phyloP scores from a whole-genome alignment of 805 yeast species.

The Yamadazyma paraphyllophila region DNA sequence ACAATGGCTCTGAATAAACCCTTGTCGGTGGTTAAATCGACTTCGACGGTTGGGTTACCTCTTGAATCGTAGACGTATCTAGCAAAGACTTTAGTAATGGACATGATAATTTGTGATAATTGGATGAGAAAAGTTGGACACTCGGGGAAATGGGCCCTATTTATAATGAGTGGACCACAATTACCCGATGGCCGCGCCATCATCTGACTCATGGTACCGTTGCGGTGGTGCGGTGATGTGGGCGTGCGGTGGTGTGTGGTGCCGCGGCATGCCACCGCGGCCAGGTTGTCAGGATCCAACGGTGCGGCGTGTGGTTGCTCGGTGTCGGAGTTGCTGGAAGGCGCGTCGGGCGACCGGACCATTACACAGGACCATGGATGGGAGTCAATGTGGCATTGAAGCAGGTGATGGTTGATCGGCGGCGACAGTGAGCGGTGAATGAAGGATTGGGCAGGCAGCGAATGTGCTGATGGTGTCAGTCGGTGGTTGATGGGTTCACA shows the following conservation, averaged over 20 bases:
- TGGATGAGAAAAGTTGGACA: slow-evolving; percentile 1
- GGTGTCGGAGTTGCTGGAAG: slow-evolving; percentile 3
- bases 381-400: neutral
- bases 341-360: neutral
- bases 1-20: slow-evolving; percentile 97
- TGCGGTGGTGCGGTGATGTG: too few species aligned
- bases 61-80: slow-evolving; percentile 99
- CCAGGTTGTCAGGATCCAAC: neutral
- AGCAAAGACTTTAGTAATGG: slow-evolving; percentile 83
- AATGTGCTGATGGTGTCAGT: neutral
- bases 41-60: slow-evolving; percentile 99
- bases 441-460: neutral
- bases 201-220: neutral
- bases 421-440: neutral
- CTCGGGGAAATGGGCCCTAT: slow-evolving; percentile 5
- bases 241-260: too few species aligned
- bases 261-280: too few species aligned
- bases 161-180: slow-evolving; percentile 15
- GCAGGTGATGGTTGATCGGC: neutral
- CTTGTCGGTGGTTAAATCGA: slow-evolving; percentile 87
- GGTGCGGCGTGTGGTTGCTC: neutral
- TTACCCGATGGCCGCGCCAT: slow-evolving; percentile 10
- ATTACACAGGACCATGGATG: slow-evolving; percentile 1
- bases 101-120: slow-evolving; percentile 46
- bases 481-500: neutral